These are phyloP conservation scores for Aquanectria penicillioides DNA, from an alignment of 2,329 filamentous ascomycete species.

Conservation along the genomic window DNA sequence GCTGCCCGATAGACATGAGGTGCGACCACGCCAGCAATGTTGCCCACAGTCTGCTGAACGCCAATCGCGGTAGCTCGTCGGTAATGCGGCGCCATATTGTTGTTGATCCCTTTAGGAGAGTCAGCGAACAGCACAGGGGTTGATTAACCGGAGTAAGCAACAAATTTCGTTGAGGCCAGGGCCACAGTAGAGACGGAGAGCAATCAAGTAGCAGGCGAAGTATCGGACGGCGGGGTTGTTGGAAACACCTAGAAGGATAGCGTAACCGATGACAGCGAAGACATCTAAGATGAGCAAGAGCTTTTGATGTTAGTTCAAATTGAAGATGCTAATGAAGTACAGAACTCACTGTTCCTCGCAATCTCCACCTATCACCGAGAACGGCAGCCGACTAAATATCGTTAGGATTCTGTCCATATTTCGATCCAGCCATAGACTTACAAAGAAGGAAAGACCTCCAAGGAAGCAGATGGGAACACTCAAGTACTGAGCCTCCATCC, in stretches of 20 bases:
- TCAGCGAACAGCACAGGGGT: not conserved
- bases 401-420: not conserved
- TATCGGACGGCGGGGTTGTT: constrained; percentile 59
- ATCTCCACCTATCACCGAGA: not conserved
- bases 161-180: constrained; percentile 58
- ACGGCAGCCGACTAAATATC: not conserved
- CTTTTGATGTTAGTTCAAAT: not conserved
- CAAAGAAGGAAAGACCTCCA: constrained; percentile 55
- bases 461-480: constrained; percentile 67
- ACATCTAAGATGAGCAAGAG: not conserved
- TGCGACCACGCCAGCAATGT: constrained; percentile 56
- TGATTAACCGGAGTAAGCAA: not conserved
- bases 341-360: not conserved
- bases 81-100: constrained; percentile 57
- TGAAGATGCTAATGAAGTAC: not conserved
- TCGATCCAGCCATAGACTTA: not conserved
- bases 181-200: constrained; percentile 57
- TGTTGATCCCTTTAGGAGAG: constrained; percentile 48
- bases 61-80: constrained; percentile 58
- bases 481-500: constrained; percentile 62
- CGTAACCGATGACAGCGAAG: not conserved
- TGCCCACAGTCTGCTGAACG: constrained; percentile 56
- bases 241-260: constrained; percentile 50
- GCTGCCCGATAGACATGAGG: constrained; percentile 49
- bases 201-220: constrained; percentile 60